A percentile compares a stretch with the other conserved stretches of the same genome.
Evolutionary conservation across 306 rosid genomes (phyloP).

Genomic region (Oxytropis ochrocephala): DNA sequence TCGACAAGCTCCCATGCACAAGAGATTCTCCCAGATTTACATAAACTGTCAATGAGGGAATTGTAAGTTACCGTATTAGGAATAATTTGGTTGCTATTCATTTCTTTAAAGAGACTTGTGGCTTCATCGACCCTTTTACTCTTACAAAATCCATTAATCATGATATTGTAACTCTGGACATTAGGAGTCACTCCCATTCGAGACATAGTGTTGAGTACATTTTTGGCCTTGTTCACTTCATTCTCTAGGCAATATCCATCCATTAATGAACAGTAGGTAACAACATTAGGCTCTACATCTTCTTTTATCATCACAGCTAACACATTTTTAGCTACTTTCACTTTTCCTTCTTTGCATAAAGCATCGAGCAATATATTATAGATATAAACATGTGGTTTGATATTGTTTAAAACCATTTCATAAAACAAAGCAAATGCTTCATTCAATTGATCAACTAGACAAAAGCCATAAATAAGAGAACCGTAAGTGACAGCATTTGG

Average conservation of each 20-base stretch:
- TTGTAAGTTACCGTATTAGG: neutral
- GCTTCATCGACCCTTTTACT: conserved; percentile 5
- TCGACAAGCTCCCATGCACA: neutral
- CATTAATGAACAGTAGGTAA: neutral
- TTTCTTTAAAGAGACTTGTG: neutral
- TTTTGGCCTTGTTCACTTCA: neutral
- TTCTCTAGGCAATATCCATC: conserved; percentile 1
- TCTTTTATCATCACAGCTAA: neutral
- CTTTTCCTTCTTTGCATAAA: neutral
- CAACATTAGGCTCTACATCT: neutral
- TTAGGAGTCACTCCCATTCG: neutral
- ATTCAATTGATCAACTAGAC: neutral
- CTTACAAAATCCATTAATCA: conserved; percentile 11
- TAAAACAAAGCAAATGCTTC: neutral
- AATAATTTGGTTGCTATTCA: neutral
- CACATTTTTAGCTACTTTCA: neutral
- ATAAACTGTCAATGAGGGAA: neutral
- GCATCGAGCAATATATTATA: neutral
- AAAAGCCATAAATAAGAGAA: neutral
- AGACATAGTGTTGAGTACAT: neutral
- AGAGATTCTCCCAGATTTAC: neutral
- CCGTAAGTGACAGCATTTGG: neutral
- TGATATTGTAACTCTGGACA: neutral
- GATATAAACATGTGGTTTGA: neutral
- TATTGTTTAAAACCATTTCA: neutral